Conservation (phyloP, 192 early-diverging fungal species). For the Coemansia sp. region DNA sequence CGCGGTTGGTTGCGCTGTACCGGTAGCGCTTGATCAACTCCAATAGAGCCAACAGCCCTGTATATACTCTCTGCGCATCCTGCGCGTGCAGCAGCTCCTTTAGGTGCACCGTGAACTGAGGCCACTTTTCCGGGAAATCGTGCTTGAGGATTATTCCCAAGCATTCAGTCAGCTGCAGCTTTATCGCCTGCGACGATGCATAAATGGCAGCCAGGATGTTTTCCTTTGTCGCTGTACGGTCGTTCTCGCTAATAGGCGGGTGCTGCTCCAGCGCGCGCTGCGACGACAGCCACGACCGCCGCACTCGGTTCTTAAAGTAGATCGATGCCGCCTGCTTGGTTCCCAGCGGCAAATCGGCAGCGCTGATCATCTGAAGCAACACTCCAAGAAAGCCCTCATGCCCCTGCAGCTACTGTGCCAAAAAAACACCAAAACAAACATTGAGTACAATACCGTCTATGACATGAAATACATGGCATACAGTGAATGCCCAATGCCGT, state of each 20-base stretch:
- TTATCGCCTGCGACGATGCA: conserved; percentile 66
- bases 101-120: conserved; percentile 66
- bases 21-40: conserved; percentile 80
- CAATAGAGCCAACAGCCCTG: conserved; percentile 74
- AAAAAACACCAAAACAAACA: neutral
- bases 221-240: conserved; percentile 65
- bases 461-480: neutral
- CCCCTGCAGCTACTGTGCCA: conserved; percentile 42
- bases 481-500: neutral
- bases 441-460: no score
- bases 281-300: conserved; percentile 62
- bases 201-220: conserved; percentile 75
- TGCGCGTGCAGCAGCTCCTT: conserved; percentile 62
- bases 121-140: conserved; percentile 83
- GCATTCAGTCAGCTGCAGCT: conserved; percentile 80
- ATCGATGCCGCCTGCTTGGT: conserved; percentile 60
- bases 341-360: conserved; percentile 28
- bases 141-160: conserved; percentile 69
- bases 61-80: conserved; percentile 67
- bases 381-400: conserved; percentile 49
- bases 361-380: conserved; percentile 43
- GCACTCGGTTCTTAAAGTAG: conserved; percentile 87
- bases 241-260: conserved; percentile 60
- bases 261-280: conserved; percentile 34
- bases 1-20: conserved; percentile 65